Conservation (phyloP, 228 moss, liverwort and hornwort species). For the Sphagnum fallax region DNA sequence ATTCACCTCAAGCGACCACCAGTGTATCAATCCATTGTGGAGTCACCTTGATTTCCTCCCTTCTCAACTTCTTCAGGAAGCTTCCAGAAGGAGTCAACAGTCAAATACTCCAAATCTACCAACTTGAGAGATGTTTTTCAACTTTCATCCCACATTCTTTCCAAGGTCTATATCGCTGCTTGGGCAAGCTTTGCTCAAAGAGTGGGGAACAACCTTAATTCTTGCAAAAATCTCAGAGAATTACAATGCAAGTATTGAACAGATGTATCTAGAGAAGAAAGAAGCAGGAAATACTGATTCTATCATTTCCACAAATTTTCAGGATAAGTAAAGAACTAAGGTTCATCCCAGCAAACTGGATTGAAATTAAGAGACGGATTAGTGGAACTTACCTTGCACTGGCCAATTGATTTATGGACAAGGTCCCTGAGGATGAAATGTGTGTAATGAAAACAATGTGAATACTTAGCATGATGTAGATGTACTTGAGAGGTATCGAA, state of each 20-base stretch:
- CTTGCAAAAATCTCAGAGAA: slow-evolving; percentile 22
- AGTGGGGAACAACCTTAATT: slow-evolving; percentile 64
- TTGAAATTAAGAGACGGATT: neutral
- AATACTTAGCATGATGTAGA: neutral
- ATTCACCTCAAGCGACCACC: slow-evolving; percentile 83
- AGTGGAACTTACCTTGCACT: slow-evolving; percentile 33
- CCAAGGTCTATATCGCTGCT: slow-evolving; percentile 50
- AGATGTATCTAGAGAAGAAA: neutral
- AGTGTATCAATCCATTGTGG: slow-evolving; percentile 78
- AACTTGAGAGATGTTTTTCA: slow-evolving; percentile 61
- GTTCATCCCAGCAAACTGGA: neutral
- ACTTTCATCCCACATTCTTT: slow-evolving; percentile 71
- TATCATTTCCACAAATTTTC: no score
- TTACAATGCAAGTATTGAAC: neutral
- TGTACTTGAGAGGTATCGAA: no score
- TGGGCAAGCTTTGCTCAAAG: slow-evolving; percentile 70
- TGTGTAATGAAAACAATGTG: slow-evolving; percentile 14
- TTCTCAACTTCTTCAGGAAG: slow-evolving; percentile 81
- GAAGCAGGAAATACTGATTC: no score
- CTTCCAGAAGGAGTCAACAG: slow-evolving; percentile 73
- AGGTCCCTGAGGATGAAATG: slow-evolving; percentile 49
- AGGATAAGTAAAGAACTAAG: no score
- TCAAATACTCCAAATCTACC: slow-evolving; percentile 82
- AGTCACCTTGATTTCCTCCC: slow-evolving; percentile 64
- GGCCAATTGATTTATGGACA: slow-evolving; percentile 40